Evolutionary conservation across 345 rosid genomes (phyloP).

Genomic region (Arabidopsis arenosa): DNA sequence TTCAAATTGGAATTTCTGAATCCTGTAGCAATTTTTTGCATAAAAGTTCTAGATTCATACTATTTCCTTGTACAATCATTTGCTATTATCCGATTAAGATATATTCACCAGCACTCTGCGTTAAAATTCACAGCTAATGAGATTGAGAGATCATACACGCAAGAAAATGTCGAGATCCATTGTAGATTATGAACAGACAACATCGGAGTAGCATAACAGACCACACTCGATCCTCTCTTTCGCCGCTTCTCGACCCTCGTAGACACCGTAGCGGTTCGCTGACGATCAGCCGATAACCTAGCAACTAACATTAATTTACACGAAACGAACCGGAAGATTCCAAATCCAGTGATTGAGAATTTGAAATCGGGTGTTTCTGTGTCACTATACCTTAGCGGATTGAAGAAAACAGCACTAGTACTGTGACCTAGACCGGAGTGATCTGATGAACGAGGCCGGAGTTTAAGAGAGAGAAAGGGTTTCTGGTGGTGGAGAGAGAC

Average conservation of each 20-base stretch:
- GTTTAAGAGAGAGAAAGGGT: conserved; percentile 31
- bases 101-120: background rate
- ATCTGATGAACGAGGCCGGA: conserved; percentile 27
- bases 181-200: conserved; percentile 60
- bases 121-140: background rate
- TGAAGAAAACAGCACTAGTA: conserved; percentile 51
- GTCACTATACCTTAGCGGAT: conserved; percentile 60
- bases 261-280: conserved; percentile 31
- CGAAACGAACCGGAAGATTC: background rate
- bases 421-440: conserved; percentile 19
- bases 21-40: background rate
- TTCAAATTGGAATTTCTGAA: background rate
- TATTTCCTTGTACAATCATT: background rate
- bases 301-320: conserved; percentile 3
- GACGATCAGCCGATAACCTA: conserved; percentile 51
- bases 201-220: conserved; percentile 66
- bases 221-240: conserved; percentile 59
- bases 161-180: conserved; percentile 73
- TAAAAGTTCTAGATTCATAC: conserved; percentile 3
- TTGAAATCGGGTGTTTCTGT: background rate
- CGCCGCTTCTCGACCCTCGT: conserved; percentile 44
- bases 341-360: background rate
- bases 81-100: background rate
- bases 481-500: conserved; percentile 41
- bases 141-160: conserved; percentile 56